Evolutionary conservation across 768 basidiomycete species (phyloP).

Genomic region (Termitomyces bulborhizus): DNA sequence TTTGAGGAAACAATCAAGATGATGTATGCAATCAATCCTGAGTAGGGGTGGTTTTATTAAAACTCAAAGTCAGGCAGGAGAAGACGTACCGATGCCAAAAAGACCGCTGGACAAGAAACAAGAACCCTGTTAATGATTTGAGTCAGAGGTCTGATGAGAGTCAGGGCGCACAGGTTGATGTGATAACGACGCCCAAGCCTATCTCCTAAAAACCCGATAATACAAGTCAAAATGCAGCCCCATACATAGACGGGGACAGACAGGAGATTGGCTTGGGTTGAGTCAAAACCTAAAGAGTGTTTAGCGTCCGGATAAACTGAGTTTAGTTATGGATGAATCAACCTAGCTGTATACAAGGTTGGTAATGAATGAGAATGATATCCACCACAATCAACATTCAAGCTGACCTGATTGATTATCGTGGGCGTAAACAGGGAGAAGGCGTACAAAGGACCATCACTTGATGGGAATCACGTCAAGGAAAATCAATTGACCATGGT

Average conservation of each 20-base stretch:
- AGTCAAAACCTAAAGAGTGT: constrained; percentile 40
- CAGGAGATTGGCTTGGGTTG: constrained; percentile 65
- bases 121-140: background rate
- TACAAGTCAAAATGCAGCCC: constrained; percentile 61
- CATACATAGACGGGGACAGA: constrained; percentile 76
- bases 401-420: constrained; percentile 49
- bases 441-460: constrained; percentile 50
- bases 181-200: constrained; percentile 47
- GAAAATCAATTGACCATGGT: background rate
- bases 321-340: background rate
- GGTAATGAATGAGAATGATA: background rate
- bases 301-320: background rate
- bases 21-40: constrained; percentile 55
- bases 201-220: constrained; percentile 59
- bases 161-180: constrained; percentile 53
- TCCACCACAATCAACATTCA: background rate
- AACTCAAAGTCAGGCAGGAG: background rate
- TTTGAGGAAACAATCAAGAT: constrained; percentile 57
- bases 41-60: background rate
- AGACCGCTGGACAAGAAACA: constrained; percentile 14
- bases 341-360: constrained; percentile 26
- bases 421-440: constrained; percentile 50
- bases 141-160: background rate
- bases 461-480: constrained; percentile 12
- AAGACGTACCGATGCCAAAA: constrained; percentile 20